Evolutionary conservation across 1,139 yeast genomes (phyloP), one percentile per base, ranked within the genome.

Genomic region (Yarrowia galli): DNA sequence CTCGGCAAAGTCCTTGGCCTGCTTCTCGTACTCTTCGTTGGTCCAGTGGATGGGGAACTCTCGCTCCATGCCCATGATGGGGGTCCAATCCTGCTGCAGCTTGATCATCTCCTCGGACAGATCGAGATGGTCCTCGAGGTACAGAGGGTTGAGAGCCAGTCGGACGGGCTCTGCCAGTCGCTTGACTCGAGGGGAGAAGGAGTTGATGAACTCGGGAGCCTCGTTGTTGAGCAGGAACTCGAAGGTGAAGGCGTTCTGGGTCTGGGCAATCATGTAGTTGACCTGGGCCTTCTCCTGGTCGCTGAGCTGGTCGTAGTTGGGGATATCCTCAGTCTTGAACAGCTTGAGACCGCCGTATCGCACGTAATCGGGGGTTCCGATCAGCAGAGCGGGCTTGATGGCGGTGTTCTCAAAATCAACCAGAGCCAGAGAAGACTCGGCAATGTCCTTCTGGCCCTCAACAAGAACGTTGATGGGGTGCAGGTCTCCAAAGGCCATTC

Each of bases 231-330:
- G 82, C 53, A 88, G 85, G 71, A 84, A 79, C 78, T 93, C 98
- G 93, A 96, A 95, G 69, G 90, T 80, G 73, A 90, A 88, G 79
- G 93, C 97, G 77, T 92, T 92, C 82, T 97, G 89, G 9, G 98
- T 92, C 78, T 93, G 88, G 73, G 87, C 88, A 76, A 89, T 88
- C 88, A 92, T 91, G 79, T 89, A 92, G 74, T 88, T 88, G 74
- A 90, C 91, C 75, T 92, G 93, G 72, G 86, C 88, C 79, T 89
- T 86, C 72, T 91, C 96, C 54, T 85, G 80, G 42, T 89, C 96
- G 67, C 86, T 85, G 79, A 92, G 79, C 69, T 84, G 81, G 10
- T 85, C 86, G 76, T 82, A 92, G 66, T 86, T 88, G 54, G 90
- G 92, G 69, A 92, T 83, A 71, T 92, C 97, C 70, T 89, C 87